Evolutionary conservation across 306 rosid genomes (phyloP), one percentile per base, ranked within the genome.

Genomic region (Leucaena leucocephala): DNA sequence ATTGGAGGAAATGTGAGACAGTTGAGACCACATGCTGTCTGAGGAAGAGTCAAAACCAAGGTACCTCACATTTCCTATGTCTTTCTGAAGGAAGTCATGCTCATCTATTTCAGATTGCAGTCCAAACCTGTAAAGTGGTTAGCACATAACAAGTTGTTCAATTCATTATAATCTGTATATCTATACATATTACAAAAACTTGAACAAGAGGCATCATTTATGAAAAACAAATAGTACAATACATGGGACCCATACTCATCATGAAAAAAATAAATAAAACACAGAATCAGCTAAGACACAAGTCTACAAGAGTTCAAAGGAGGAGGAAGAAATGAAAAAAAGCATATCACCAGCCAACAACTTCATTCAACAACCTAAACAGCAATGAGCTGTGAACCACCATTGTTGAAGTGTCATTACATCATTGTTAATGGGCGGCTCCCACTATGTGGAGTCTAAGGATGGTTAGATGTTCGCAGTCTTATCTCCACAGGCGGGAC

Each of bases 21-120:
- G 75, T 17, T 87, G 77, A 79, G 91, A 80, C 94, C 91, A 90
- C 69, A 80, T 76, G 73, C 79, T 76, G 38, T 88, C 90, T 36
- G 89, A 81, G 11, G 86, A 76, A 54, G 81, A 80, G 87, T 84
- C 84, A 55, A 71, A 81, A 44, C 88, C 86, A 72, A 78, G 84
- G 84, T 81, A 81, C 72, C 82, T 87, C 77, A 34, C 86, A 76
- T 14, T 86, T 82, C 91, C 93, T 19, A 80, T 59, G 63, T 80
- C 85, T 77, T 81, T 89, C 81, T 86, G 85, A 45, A 90, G 78
- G 80, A 86, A 66, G 82, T 75, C 84, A 71, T 76, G 86, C 73
- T 87, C 86, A 14, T 82, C 91, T 68, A 85, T 81, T 79, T 87
- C 90, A 15, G 84, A 67, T 66, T 75, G 77, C 82, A 78, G 82